Evolutionary conservation across 345 rosid genomes (phyloP).

Genomic region (Raphanus sativus): DNA sequence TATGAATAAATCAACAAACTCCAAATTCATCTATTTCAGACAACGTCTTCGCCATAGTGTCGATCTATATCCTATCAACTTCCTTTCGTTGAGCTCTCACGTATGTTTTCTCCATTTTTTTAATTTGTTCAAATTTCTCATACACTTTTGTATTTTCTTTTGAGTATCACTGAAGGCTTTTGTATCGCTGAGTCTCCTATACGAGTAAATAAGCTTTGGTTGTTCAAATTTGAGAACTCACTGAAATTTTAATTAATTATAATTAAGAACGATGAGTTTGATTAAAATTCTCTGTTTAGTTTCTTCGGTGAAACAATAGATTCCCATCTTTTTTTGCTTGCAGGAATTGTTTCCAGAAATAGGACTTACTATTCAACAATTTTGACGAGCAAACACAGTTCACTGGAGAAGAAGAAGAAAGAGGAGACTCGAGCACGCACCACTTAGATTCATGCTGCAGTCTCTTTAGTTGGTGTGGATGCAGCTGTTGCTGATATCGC

Average conservation of each 20-base stretch:
- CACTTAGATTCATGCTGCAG: constrained; percentile 81
- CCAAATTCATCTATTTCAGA: neutral
- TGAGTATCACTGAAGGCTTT: too few relatives aligned
- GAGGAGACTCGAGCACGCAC: constrained; percentile 75
- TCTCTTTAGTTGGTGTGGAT: constrained; percentile 76
- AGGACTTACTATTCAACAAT: neutral
- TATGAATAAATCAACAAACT: neutral
- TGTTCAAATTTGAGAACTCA: too few relatives aligned
- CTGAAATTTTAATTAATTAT: too few relatives aligned
- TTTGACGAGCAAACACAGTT: neutral
- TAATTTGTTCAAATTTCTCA: too few relatives aligned
- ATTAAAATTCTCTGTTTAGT: neutral
- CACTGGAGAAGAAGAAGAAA: constrained; percentile 20
- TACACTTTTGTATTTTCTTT: neutral
- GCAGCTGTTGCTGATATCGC: constrained; percentile 83
- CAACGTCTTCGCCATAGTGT: neutral
- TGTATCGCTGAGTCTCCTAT: too few relatives aligned
- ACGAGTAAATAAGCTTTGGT: too few relatives aligned
- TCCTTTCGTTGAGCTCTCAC: neutral
- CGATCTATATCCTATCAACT: neutral
- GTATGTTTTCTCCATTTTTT: too few relatives aligned
- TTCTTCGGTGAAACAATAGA: too few relatives aligned
- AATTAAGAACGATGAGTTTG: too few relatives aligned
- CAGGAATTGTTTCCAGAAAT: too few relatives aligned
- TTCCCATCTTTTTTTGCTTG: too few relatives aligned